These are phyloP conservation scores for Termitomyces sp. DNA, from an alignment of 768 basidiomycete genomes.

Conservation along the genomic window DNA sequence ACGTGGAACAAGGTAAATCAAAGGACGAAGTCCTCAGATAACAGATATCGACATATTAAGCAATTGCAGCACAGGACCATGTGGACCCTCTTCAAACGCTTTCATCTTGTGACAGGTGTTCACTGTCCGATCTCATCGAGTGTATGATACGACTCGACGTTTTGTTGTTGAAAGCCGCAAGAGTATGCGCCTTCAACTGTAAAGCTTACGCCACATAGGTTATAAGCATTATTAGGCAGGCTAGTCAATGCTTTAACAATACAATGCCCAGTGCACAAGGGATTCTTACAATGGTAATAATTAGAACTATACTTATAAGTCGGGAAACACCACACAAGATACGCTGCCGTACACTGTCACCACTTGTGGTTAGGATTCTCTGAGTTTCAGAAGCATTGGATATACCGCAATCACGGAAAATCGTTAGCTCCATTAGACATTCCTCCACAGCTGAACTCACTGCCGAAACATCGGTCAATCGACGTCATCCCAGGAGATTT, in stretches of 20 bases:
- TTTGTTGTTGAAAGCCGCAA: background rate
- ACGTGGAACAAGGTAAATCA: background rate
- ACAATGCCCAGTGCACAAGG: too few species aligned
- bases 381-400: background rate
- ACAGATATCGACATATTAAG: background rate
- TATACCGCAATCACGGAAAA: background rate
- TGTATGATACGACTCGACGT: background rate
- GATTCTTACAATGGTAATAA: background rate
- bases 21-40: background rate
- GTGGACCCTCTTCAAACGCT: too few species aligned
- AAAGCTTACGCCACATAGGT: background rate
- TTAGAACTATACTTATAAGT: background rate
- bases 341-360: background rate
- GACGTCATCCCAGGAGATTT: constrained; percentile 43
- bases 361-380: background rate
- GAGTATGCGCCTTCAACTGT: background rate
- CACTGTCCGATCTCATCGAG: background rate
- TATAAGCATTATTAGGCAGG: background rate
- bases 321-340: background rate
- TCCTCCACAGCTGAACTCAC: too few species aligned
- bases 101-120: background rate
- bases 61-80: background rate
- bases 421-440: too few species aligned
- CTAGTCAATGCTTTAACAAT: background rate
- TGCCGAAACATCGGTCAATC: too few species aligned